Evolutionary conservation across 768 basidiomycete genomes (phyloP).

Genomic region (Baorangia bicolor): DNA sequence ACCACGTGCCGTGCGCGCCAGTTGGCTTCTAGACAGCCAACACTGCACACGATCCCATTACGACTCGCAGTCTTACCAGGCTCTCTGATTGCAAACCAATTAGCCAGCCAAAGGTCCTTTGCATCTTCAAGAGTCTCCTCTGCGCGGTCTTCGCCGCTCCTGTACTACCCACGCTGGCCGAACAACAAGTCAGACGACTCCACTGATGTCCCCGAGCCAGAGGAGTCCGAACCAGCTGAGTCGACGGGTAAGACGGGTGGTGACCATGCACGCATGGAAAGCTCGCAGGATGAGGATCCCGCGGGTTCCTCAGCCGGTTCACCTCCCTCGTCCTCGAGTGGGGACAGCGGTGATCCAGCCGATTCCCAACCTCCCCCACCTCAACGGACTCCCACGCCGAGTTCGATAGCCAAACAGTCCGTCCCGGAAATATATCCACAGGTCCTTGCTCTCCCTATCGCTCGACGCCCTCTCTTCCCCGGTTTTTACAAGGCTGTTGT

Average conservation of each 20-base stretch:
- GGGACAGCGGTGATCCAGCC: conserved; percentile 36
- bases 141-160: conserved; percentile 33
- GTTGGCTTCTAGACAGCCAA: conserved; percentile 8
- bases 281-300: conserved; percentile 32
- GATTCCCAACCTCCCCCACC: conserved; percentile 42
- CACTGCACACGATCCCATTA: conserved; percentile 14
- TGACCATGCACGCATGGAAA: conserved; percentile 22
- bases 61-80: conserved; percentile 3
- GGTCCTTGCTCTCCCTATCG: conserved; percentile 92
- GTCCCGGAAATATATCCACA: conserved; percentile 92
- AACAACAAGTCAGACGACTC: conserved; percentile 35
- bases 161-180: conserved; percentile 39
- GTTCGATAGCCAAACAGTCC: conserved; percentile 77
- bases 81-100: conserved; percentile 4
- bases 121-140: conserved; percentile 20
- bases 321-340: conserved; percentile 40
- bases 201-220: conserved; percentile 22
- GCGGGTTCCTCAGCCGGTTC: conserved; percentile 33
- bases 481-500: conserved; percentile 99
- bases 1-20: conserved; percentile 11
- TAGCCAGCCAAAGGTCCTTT: conserved; percentile 25
- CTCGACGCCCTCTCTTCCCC: conserved; percentile 92
- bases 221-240: conserved; percentile 27
- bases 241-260: conserved; percentile 13
- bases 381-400: conserved; percentile 36